These are phyloP conservation scores for Fusarium marasasianum DNA, from an alignment of 2,329 filamentous ascomycete species.

Conservation along the genomic window DNA sequence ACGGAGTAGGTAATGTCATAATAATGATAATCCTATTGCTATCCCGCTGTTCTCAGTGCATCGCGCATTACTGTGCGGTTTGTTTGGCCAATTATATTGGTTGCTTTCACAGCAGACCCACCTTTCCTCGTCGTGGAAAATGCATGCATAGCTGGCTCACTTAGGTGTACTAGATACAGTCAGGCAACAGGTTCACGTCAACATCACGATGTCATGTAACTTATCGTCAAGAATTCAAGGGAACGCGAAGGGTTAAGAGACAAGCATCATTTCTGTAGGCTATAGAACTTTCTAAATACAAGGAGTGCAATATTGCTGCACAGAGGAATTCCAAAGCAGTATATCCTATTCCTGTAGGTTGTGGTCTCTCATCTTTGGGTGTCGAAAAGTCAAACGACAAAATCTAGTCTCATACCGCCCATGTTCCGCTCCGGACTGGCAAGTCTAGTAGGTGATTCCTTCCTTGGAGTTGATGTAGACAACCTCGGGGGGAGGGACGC, in stretches of 20 bases:
- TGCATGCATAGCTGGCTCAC: no score
- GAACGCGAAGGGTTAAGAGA: fast-evolving
- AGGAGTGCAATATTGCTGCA: background rate
- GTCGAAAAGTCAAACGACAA: background rate
- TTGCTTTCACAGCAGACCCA: fast-evolving
- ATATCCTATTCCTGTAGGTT: background rate
- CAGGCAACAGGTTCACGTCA: no score
- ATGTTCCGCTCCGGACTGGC: fast-evolving
- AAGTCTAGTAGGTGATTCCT: background rate
- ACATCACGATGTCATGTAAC: background rate
- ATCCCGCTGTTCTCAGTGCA: fast-evolving
- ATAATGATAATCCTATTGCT: background rate
- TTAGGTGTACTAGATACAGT: no score
- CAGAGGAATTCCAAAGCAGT: background rate
- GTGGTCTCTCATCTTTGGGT: background rate
- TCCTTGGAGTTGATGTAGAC: background rate
- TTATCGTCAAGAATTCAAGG: no score
- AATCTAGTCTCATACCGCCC: fast-evolving
- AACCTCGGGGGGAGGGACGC: background rate
- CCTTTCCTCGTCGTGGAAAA: no score
- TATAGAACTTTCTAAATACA: background rate
- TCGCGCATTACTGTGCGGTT: fast-evolving
- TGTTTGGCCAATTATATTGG: fast-evolving
- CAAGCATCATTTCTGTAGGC: background rate
- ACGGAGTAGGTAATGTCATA: background rate